Evolutionary conservation across 2,329 filamentous ascomycete species (phyloP).

Genomic region (Pseudocercospora macadamiae): DNA sequence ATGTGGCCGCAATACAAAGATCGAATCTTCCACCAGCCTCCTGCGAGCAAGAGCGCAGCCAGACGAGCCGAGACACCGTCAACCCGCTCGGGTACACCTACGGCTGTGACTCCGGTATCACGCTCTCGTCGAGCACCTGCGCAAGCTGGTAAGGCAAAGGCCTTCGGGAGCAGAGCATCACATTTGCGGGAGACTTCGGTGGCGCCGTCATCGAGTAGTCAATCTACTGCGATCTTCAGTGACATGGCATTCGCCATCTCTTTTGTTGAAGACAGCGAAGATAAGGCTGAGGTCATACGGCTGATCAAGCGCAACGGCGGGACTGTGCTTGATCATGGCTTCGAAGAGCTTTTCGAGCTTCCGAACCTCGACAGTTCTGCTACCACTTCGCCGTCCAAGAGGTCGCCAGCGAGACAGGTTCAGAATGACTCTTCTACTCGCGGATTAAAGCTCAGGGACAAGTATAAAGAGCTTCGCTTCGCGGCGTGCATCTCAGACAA

Average conservation of each 20-base stretch:
- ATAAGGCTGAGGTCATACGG: conserved; percentile 61
- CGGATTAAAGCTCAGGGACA: conserved; percentile 52
- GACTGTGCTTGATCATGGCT: conserved; percentile 70
- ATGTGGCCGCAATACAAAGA: conserved; percentile 48
- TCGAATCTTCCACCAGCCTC: conserved; percentile 39
- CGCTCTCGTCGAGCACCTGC: conserved; percentile 48
- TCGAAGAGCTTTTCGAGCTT: conserved; percentile 75
- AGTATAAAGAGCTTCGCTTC: conserved; percentile 66
- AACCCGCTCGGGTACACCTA: conserved; percentile 39
- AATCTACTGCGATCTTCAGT: conserved; percentile 60
- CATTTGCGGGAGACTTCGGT: conserved; percentile 34
- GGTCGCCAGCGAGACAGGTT: conserved; percentile 21
- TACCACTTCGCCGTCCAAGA: conserved; percentile 23
- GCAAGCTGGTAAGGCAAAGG: conserved; percentile 19
- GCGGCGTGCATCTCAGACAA: conserved; percentile 83
- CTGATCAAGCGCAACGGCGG: conserved; percentile 74
- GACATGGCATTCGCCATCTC: conserved; percentile 89
- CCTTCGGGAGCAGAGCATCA: conserved; percentile 14
- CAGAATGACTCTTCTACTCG: neutral
- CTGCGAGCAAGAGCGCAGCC: neutral
- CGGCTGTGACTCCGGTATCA: conserved; percentile 53
- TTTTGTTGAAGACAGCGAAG: conserved; percentile 61
- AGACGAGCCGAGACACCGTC: conserved; percentile 14
- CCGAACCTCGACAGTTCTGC: conserved; percentile 38
- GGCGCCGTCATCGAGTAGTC: conserved; percentile 18